phyloP scores from a whole-genome alignment of 495 filamentous ascomycete species.

The Hypoxylon lienhwacheense region DNA sequence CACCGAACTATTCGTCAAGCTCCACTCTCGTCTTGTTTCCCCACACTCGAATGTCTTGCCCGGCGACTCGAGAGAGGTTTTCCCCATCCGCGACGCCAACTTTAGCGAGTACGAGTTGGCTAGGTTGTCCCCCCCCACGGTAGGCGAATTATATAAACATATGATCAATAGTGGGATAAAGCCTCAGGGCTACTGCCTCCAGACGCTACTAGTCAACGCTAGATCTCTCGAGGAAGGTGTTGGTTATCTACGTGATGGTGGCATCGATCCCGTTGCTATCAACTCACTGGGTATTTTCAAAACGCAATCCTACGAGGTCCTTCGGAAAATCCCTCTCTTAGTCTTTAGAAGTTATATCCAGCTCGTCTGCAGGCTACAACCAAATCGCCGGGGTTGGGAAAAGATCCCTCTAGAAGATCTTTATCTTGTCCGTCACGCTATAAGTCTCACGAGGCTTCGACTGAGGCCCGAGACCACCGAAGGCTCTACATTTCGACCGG shows the following conservation, averaged over 20 bases:
- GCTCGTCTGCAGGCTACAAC: constrained; percentile 42
- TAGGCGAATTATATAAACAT: constrained; percentile 41
- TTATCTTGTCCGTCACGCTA: constrained; percentile 32
- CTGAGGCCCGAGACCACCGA: constrained; percentile 26
- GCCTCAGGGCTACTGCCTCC: constrained; percentile 41
- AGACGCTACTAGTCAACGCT: constrained; percentile 41
- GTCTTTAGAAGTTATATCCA: constrained; percentile 45
- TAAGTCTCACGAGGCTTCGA: constrained; percentile 28
- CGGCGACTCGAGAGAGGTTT: constrained; percentile 43
- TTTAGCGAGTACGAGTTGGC: constrained; percentile 49
- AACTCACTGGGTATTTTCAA: constrained; percentile 17
- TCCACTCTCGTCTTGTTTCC: constrained; percentile 32
- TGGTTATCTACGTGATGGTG: constrained; percentile 46
- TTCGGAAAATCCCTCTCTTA: constrained; percentile 29
- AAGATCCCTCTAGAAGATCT: constrained; percentile 14
- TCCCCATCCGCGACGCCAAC: constrained; percentile 45
- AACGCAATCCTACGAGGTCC: constrained; percentile 16
- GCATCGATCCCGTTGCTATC: constrained; percentile 13
- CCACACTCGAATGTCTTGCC: constrained; percentile 34
- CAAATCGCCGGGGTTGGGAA: constrained; percentile 17
- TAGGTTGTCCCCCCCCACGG: constrained; percentile 44
- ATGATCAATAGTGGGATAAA: constrained; percentile 44
- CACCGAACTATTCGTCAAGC: constrained; percentile 50
- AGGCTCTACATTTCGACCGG: constrained; percentile 32
- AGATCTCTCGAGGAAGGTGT: constrained; percentile 34